phyloP scores from a whole-genome alignment of 306 rosid genomes.

The Biancaea sappan region DNA sequence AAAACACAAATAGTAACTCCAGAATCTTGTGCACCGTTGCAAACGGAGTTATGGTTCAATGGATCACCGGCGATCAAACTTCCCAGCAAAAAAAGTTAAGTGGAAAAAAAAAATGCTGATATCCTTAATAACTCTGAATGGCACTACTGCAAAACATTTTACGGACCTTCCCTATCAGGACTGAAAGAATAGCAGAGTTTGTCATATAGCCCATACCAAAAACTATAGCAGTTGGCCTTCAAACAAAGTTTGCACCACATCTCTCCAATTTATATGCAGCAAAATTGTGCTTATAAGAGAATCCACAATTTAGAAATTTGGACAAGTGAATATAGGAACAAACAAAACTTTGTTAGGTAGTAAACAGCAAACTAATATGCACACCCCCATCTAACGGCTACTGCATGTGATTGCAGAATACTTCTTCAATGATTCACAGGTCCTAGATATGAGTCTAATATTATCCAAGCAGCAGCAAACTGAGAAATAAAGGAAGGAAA shows the following conservation, averaged over 20 bases:
- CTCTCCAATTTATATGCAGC: conserved; percentile 72
- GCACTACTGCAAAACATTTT: conserved; percentile 6
- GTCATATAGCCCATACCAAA: conserved; percentile 95
- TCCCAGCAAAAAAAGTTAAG: conserved; percentile 61
- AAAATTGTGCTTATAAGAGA: conserved; percentile 60
- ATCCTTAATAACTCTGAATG: background rate
- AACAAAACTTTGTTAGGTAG: background rate
- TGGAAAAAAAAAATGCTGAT: background rate
- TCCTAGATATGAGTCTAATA: too few relatives aligned
- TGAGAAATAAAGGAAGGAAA: too few relatives aligned
- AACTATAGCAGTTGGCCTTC: conserved; percentile 80
- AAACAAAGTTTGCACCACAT: conserved; percentile 66
- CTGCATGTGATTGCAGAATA: conserved; percentile 93
- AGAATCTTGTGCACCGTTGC: conserved; percentile 92
- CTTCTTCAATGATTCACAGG: conserved; percentile 60
- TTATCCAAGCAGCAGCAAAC: too few relatives aligned
- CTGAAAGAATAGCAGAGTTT: conserved; percentile 88
- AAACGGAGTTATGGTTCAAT: conserved; percentile 84
- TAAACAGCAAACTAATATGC: conserved; percentile 22
- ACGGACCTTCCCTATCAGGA: conserved; percentile 71
- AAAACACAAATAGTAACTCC: conserved; percentile 91
- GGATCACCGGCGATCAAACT: conserved; percentile 88
- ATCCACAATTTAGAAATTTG: conserved; percentile 7
- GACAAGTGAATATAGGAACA: conserved; percentile 11
- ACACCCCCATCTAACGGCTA: conserved; percentile 85